phyloP scores from a whole-genome alignment of 176 grass and related monocot genomes.

The Raddia guianensis region DNA sequence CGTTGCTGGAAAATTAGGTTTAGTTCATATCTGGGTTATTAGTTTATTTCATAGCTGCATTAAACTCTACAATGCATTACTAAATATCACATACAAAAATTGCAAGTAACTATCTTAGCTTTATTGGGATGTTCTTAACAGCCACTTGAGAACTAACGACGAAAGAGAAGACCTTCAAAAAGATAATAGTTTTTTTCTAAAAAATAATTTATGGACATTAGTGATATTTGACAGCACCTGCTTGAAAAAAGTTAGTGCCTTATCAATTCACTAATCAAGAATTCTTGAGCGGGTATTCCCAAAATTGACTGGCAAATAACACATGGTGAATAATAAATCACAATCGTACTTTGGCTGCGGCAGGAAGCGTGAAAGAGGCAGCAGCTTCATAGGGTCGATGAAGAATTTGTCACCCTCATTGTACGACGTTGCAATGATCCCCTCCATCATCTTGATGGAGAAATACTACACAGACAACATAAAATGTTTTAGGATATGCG shows the following conservation, averaged over 20 bases:
- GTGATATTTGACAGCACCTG: neutral
- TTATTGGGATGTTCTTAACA: neutral
- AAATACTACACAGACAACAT: conserved; percentile 52
- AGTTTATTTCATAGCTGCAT: neutral
- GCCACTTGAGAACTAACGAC: neutral
- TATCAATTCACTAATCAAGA: neutral
- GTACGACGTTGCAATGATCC: conserved; percentile 83
- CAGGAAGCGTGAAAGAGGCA: conserved; percentile 90
- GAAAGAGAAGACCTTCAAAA: neutral
- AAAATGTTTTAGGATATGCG: neutral
- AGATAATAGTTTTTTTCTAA: neutral
- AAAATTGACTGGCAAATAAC: neutral
- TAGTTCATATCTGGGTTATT: neutral
- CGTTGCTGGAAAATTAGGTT: too few species aligned
- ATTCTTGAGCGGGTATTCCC: neutral
- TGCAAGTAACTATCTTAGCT: neutral
- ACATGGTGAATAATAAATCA: neutral
- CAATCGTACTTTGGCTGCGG: conserved; percentile 80
- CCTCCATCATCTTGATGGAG: conserved; percentile 94
- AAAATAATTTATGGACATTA: neutral
- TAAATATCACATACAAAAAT: neutral
- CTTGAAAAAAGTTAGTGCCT: neutral
- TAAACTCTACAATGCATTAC: neutral
- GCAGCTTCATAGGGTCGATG: conserved; percentile 84
- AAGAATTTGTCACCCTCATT: conserved; percentile 81